Conservation (phyloP, 2,329 filamentous ascomycete species). For the Sarocladiaceae sp. region DNA sequence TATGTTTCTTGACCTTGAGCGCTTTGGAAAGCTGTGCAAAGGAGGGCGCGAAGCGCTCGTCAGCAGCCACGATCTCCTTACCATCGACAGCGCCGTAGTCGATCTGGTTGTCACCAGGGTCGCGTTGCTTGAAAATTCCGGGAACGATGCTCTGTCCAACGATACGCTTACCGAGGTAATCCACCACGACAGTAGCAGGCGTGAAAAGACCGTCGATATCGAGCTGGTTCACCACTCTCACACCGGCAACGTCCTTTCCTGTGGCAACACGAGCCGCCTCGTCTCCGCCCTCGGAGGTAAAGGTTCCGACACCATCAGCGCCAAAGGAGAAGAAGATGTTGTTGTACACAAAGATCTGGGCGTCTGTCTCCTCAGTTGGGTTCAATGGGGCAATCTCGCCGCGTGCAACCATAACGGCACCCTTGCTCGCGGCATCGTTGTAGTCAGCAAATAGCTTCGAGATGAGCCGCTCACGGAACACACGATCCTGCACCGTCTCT, state of each 20-base stretch:
- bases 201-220: slow-evolving; percentile 94
- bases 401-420: slow-evolving; percentile 83
- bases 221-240: slow-evolving; percentile 92
- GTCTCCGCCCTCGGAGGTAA: slow-evolving; percentile 91
- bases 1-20: slow-evolving; percentile 85
- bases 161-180: slow-evolving; percentile 94
- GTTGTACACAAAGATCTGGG: slow-evolving; percentile 98
- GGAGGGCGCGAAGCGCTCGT: slow-evolving; percentile 74
- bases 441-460: slow-evolving; percentile 98
- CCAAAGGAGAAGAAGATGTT: slow-evolving; percentile 99
- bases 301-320: slow-evolving; percentile 94
- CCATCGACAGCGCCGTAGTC: slow-evolving; percentile 98
- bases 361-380: slow-evolving; percentile 85
- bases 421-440: slow-evolving; percentile 87
- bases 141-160: slow-evolving; percentile 98
- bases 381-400: slow-evolving; percentile 92
- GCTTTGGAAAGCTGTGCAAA: slow-evolving; percentile 90
- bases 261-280: slow-evolving; percentile 94
- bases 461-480: slow-evolving; percentile 88
- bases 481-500: slow-evolving; percentile 88
- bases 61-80: slow-evolving; percentile 87
- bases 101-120: slow-evolving; percentile 96
- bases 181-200: slow-evolving; percentile 90
- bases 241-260: slow-evolving; percentile 91
- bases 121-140: slow-evolving; percentile 97